Conservation (phyloP, 108 stramenopile genomes). For the Skeletonema costatum region DNA sequence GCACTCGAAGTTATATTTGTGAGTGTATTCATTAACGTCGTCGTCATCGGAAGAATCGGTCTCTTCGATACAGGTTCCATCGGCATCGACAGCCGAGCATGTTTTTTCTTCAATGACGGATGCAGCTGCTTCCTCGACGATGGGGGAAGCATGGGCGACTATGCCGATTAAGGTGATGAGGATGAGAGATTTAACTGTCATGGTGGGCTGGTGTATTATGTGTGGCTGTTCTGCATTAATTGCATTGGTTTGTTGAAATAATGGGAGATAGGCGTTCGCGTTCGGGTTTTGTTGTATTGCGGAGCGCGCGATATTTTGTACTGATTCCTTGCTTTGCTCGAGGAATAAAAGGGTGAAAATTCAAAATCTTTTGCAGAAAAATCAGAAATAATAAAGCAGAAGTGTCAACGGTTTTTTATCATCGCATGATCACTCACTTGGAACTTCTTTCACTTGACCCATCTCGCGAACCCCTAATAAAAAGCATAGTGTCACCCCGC, state of each 20-base stretch:
- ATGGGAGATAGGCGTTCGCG: too few relatives aligned
- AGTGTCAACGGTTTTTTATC: too few relatives aligned
- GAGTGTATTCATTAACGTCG: neutral
- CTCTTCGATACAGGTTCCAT: neutral
- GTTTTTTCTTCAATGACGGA: neutral
- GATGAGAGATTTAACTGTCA: neutral
- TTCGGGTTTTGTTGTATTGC: too few relatives aligned
- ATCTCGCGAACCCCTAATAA: too few relatives aligned
- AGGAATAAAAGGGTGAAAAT: too few relatives aligned
- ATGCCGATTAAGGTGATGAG: neutral
- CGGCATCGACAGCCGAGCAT: neutral
- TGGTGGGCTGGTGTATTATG: neutral
- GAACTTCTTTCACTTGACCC: too few relatives aligned
- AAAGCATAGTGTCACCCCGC: too few relatives aligned
- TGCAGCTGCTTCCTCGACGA: neutral
- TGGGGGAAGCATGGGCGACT: neutral
- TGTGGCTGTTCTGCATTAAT: neutral
- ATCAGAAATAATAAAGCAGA: too few relatives aligned
- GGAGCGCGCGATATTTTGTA: too few relatives aligned
- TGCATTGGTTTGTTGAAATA: neutral
- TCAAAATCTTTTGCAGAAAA: too few relatives aligned
- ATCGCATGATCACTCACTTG: too few relatives aligned
- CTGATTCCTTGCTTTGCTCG: too few relatives aligned
- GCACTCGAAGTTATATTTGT: neutral
- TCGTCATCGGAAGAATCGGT: slow-evolving; percentile 7